A percentile compares a stretch with the other conserved stretches of the same genome.
These are phyloP conservation scores for Dichomitus squalens DNA, from an alignment of 1,284 basidiomycete species.

Conservation along the genomic window DNA sequence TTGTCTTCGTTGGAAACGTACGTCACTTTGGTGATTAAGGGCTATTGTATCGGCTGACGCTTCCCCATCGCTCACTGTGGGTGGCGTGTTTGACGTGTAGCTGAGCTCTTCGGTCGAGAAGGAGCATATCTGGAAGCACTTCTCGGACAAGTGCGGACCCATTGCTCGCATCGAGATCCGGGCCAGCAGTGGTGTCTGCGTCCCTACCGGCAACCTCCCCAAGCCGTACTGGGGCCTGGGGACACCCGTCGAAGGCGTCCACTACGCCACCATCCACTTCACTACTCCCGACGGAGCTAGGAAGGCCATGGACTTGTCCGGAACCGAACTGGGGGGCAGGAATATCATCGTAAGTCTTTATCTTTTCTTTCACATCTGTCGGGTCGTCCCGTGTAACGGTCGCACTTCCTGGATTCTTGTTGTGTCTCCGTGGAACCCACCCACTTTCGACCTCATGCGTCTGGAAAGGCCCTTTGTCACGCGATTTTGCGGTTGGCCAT, in stretches of 20 bases:
- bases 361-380: constrained; percentile 28
- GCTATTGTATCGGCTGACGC: background rate
- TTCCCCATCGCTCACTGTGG: background rate
- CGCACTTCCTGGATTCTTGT: background rate
- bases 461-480: too few species aligned
- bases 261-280: constrained; percentile 57
- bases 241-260: constrained; percentile 38
- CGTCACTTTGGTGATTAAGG: constrained; percentile 24
- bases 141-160: constrained; percentile 46
- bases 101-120: constrained; percentile 37
- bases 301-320: constrained; percentile 46
- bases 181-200: constrained; percentile 46
- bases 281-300: constrained; percentile 35
- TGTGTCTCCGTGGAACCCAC: too few species aligned
- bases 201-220: constrained; percentile 30
- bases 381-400: background rate
- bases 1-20: constrained; percentile 65
- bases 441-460: too few species aligned
- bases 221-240: constrained; percentile 7
- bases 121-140: constrained; percentile 39
- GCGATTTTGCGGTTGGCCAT: too few species aligned
- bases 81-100: constrained; percentile 18
- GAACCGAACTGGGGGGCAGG: constrained; percentile 38
- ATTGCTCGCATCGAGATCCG: constrained; percentile 47
- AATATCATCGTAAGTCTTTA: constrained; percentile 45